Base-by-base conservation (phyloP, 2,329 filamentous ascomycete species). In the Aspergillus novofumigatus region DNA sequence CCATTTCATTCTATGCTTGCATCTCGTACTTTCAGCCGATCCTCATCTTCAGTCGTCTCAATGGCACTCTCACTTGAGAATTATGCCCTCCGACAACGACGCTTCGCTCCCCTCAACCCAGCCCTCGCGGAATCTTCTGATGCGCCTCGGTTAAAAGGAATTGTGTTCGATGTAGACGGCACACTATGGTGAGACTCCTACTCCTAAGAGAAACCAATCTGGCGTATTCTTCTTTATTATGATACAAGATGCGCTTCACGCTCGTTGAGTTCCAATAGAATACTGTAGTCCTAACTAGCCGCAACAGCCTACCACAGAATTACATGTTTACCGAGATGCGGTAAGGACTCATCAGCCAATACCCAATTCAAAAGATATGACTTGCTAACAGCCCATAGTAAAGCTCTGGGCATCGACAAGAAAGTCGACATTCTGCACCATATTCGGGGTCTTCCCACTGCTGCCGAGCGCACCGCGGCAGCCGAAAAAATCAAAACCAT, bases 301-400 rank as follows among this genome's bases (percentile, higher is more conserved):
- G 21, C 17, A 49, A 17, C 17, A 96, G 92, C 72, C 79, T 92
- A 57, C 93, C 93, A 0, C 93, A 97, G 75, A 94, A 89, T 65
- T 91, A 96, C 82, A 99, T 97, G 93, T 97, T 97, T 76, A 74
- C 77, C 21, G 83, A 95, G 69, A 97, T 99, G 93, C 88, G 85
- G 74, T 82, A 75, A 57, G 68, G 20, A 20, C 17, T 14, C 20
- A 32, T 20, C 17, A 4, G 29, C 2, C 25, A 26, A 26, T 17
- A 26, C 21, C 29, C 20, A 25, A 35, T 8, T 21, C 6, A 48
- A 26, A 29, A 17, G 14, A 45, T 3, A 17, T 29, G 8, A 23
- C 6, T 21, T 3, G 9, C 52, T 52, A 51, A 48, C 29, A 17
- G 2, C 11, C 23, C 47, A 2, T 52, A 77, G 75, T 62, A 70